phyloP scores from a whole-genome alignment of 208 protist genomes.

The Endotrypanum monterogeii region DNA sequence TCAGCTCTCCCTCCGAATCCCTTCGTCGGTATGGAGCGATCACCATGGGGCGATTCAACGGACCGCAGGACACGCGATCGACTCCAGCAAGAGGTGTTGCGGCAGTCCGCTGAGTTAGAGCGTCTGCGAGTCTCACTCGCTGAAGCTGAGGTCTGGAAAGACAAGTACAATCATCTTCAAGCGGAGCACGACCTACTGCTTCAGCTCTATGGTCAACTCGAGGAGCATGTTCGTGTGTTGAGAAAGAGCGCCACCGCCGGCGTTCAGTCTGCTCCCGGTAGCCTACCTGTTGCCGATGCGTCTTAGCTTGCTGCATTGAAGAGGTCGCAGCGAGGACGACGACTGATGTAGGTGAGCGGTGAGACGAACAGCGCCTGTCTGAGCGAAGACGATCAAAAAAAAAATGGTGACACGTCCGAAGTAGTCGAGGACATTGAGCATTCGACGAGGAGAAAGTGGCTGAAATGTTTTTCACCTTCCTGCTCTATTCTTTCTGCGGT shows the following conservation, averaged over 20 bases:
- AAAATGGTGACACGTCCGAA: neutral
- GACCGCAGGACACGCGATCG: conserved; percentile 37
- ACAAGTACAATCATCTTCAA: conserved; percentile 40
- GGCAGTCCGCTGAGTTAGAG: conserved; percentile 76
- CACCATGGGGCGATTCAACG: conserved; percentile 21
- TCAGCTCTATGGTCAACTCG: conserved; percentile 80
- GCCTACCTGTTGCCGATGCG: neutral
- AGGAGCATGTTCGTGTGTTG: conserved; percentile 49
- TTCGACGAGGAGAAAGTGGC: neutral
- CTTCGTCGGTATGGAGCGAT: conserved; percentile 18
- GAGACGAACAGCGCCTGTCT: neutral
- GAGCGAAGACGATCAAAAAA: neutral
- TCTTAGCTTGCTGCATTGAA: conserved; percentile 3
- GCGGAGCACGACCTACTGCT: conserved; percentile 69
- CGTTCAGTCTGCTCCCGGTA: neutral
- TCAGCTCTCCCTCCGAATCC: conserved; percentile 19
- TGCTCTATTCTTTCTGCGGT: neutral
- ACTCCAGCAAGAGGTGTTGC: conserved; percentile 71
- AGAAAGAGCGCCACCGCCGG: neutral
- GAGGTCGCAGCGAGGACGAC: neutral
- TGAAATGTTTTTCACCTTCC: neutral
- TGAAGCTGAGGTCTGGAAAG: conserved; percentile 33
- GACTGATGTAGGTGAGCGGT: neutral
- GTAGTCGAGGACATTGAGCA: neutral
- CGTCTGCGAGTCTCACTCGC: conserved; percentile 41